Evolutionary conservation across 352 stramenopile species (phyloP), one percentile per base, ranked within the genome.

Genomic region (Blastocystis sp.): DNA sequence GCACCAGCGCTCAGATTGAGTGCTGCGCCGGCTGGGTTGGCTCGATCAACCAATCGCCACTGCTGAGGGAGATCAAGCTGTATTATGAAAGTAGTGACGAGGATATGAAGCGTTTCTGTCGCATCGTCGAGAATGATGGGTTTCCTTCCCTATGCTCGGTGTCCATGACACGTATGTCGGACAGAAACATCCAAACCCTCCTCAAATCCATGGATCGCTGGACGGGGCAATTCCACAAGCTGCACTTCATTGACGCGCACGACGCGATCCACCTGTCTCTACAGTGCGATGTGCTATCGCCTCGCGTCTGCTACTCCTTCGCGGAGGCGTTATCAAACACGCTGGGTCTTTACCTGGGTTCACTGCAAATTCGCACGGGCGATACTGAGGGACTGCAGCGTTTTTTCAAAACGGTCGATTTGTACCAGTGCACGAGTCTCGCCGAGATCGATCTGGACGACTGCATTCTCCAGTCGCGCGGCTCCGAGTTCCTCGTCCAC

Each of bases 321-420:
- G 24, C 33, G 19, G 71, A 63, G 16, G 71, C 39, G 19, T 24
- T 35, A 9, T n/a, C 31, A 35, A 24, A 60, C 24, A 10, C 45
- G 12, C 39, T 81, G 4, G 16, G 19, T 21, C 33, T 12, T 29
- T 33, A 24, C 26, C 60, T 81, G 16, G 45, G n/a, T 6, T 63
- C 71, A 1, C 29, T 81, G 12, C 2, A 3, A 13, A 26, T 81
- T 13, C 29, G 13, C 55, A 81, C 71, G n/a, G 31, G 31, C 21
- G 71, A 81, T 24, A 35, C 66, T 6, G 71, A 63, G 33, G 71
- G 71, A 33, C 31, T 81, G 2, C 9, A 29, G 19, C 19, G n/a
- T 26, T 81, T 81, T 35, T 81, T 81, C 71, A 63, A 63, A 35
- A 29, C 39, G 3, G 71, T 81, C 45, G 71, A 81, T 33, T 51